Percentiles rank a stretch among this genome's conserved stretches.
Conservation (phyloP, 1,284 basidiomycete genomes). For the Volvariella surrecta region DNA sequence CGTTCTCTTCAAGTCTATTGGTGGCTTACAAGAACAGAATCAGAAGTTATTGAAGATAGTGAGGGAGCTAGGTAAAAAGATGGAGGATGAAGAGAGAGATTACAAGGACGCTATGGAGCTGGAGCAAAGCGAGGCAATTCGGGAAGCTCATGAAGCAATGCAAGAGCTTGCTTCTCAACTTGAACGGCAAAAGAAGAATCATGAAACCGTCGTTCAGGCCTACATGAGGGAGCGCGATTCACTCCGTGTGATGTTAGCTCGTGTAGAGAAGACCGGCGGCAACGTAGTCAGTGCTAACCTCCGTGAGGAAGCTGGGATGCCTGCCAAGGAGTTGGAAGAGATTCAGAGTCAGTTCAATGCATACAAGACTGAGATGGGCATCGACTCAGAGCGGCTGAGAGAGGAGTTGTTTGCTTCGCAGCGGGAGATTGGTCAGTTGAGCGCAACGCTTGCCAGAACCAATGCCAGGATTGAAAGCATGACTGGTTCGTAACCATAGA, state of each 20-base stretch:
- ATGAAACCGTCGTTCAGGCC: slow-evolving; percentile 67
- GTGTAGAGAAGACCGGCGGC: slow-evolving; percentile 29
- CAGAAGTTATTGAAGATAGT: slow-evolving; percentile 80
- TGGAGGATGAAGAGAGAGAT: slow-evolving; percentile 71
- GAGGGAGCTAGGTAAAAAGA: slow-evolving; percentile 69
- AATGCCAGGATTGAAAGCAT: slow-evolving; percentile 73
- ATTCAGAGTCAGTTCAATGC: slow-evolving; percentile 71
- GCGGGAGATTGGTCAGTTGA: slow-evolving; percentile 57
- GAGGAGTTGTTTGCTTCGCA: slow-evolving; percentile 63
- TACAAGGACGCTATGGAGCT: slow-evolving; percentile 55
- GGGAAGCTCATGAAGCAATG: slow-evolving; percentile 84
- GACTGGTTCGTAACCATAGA: slow-evolving; percentile 47
- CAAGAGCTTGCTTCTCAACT: slow-evolving; percentile 72
- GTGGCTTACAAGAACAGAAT: slow-evolving; percentile 84
- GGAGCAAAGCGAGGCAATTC: slow-evolving; percentile 76
- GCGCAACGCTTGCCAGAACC: slow-evolving; percentile 68
- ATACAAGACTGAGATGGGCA: slow-evolving; percentile 71
- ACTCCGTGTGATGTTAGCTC: slow-evolving; percentile 65
- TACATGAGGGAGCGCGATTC: slow-evolving; percentile 86
- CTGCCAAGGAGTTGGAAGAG: slow-evolving; percentile 56
- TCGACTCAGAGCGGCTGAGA: slow-evolving; percentile 60
- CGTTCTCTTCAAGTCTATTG: slow-evolving; percentile 81
- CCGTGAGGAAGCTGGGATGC: slow-evolving; percentile 25
- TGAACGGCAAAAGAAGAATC: slow-evolving; percentile 57
- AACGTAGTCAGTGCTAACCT: slow-evolving; percentile 16